Percentiles rank a stretch among this genome's conserved stretches.
These are phyloP conservation scores for Sugiyamaella americana DNA, from an alignment of 805 yeast species.

Conservation along the genomic window DNA sequence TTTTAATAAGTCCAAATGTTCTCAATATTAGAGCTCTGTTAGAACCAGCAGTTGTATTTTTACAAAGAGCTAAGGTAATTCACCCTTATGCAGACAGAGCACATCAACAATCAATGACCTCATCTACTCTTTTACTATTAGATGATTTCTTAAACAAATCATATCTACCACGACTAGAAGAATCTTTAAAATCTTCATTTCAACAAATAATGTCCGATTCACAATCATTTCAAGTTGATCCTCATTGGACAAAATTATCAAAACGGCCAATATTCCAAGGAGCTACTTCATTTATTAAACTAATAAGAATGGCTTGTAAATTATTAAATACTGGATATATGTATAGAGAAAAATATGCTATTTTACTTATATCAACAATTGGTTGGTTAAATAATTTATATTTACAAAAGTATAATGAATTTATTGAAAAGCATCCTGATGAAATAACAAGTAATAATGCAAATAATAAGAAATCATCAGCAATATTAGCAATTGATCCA, in stretches of 20 bases:
- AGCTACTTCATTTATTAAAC: slow-evolving; percentile 42
- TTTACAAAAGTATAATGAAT: slow-evolving; percentile 13
- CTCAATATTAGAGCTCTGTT: slow-evolving; percentile 75
- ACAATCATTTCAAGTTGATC: slow-evolving; percentile 35
- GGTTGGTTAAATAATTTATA: slow-evolving; percentile 19
- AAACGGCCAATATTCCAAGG: slow-evolving; percentile 35
- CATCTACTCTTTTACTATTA: slow-evolving; percentile 37
- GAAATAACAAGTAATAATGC: slow-evolving; percentile 4
- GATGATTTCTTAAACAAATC: slow-evolving; percentile 55
- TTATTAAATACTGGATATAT: slow-evolving; percentile 54
- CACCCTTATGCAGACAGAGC: slow-evolving; percentile 28
- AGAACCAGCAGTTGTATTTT: slow-evolving; percentile 65
- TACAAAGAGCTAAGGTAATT: slow-evolving; percentile 49
- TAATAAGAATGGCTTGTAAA: slow-evolving; percentile 44
- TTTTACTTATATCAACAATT: slow-evolving; percentile 26
- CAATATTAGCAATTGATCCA: slow-evolving; percentile 8
- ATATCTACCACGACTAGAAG: slow-evolving; percentile 59
- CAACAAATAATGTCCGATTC: slow-evolving; percentile 39
- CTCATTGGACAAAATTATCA: slow-evolving; percentile 25
- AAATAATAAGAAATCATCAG: slow-evolving; percentile 9
- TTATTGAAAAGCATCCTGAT: slow-evolving; percentile 15
- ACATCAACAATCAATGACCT: slow-evolving; percentile 1
- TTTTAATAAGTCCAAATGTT: slow-evolving; percentile 61
- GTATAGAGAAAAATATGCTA: slow-evolving; percentile 52
- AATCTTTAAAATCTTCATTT: slow-evolving; percentile 48